A percentile compares a stretch with the other conserved stretches of the same genome.
Conservation (phyloP, 1,139 yeast genomes). For the Nakaseomyces nivariensis region DNA sequence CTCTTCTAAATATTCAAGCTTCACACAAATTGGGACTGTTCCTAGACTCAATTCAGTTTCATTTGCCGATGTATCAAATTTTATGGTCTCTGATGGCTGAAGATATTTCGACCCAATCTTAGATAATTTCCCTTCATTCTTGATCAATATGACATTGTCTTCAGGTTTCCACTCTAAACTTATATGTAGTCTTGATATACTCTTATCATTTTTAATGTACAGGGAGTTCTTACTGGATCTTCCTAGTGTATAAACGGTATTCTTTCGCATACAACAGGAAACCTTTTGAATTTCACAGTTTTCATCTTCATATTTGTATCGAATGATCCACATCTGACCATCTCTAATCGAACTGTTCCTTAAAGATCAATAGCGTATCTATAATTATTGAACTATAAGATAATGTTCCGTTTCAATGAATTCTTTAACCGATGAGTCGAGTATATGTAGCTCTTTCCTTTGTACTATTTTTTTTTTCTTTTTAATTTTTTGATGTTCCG, state of each 20-base stretch:
- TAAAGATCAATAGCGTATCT: too few relatives aligned
- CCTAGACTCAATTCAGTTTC: slow-evolving; percentile 15
- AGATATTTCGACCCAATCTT: slow-evolving; percentile 13
- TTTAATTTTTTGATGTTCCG: not conserved
- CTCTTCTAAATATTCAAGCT: slow-evolving; percentile 9
- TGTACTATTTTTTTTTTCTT: not conserved
- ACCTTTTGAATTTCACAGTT: slow-evolving; percentile 11
- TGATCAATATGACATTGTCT: slow-evolving; percentile 5
- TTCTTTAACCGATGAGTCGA: too few relatives aligned
- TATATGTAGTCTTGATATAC: slow-evolving; percentile 27
- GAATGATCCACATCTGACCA: slow-evolving; percentile 22
- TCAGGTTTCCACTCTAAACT: slow-evolving; percentile 12
- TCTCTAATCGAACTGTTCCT: too few relatives aligned
- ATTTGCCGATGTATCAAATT: slow-evolving; percentile 4
- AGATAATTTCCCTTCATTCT: slow-evolving; percentile 24
- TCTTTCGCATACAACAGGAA: slow-evolving; percentile 14
- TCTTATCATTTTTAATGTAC: slow-evolving; percentile 24
- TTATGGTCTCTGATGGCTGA: slow-evolving; percentile 11
- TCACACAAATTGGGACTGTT: slow-evolving; percentile 17
- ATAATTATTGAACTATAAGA: too few relatives aligned
- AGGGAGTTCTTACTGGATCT: slow-evolving; percentile 25
- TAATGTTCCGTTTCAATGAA: too few relatives aligned
- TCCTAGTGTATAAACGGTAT: slow-evolving; percentile 17
- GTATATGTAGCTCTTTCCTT: too few relatives aligned
- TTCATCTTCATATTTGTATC: slow-evolving; percentile 15